Conservation (phyloP, 1,284 basidiomycete genomes). For the Irpex sp. region DNA sequence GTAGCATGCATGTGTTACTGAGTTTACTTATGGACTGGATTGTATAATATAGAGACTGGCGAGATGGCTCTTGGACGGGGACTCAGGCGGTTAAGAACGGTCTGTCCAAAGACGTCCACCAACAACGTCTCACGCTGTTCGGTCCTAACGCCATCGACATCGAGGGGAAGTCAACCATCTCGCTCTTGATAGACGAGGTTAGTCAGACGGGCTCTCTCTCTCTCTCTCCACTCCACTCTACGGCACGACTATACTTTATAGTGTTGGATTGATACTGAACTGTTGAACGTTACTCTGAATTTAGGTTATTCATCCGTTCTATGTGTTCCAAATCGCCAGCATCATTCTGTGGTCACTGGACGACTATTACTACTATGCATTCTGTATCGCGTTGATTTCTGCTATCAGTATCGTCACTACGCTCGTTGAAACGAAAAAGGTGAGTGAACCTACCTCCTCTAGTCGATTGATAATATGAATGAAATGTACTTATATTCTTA, state of each 20-base stretch:
- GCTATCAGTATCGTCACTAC: conserved; percentile 83
- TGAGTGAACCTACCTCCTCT: conserved; percentile 19
- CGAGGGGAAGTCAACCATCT: conserved; percentile 77
- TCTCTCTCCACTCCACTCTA: too few species aligned
- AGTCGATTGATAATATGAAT: too few species aligned
- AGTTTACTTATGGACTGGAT: background rate
- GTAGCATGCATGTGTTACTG: background rate
- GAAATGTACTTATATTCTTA: conserved; percentile 23
- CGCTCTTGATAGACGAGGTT: conserved; percentile 89
- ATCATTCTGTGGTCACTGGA: conserved; percentile 93
- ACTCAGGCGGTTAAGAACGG: conserved; percentile 61
- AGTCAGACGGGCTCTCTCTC: background rate
- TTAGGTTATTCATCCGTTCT: conserved; percentile 91
- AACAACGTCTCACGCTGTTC: conserved; percentile 74
- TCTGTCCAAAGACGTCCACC: conserved; percentile 45
- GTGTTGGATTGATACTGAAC: too few species aligned
- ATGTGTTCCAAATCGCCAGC: conserved; percentile 97
- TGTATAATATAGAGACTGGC: conserved; percentile 72
- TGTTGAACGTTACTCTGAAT: too few species aligned
- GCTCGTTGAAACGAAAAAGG: conserved; percentile 89
- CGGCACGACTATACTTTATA: too few species aligned
- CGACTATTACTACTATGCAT: conserved; percentile 96
- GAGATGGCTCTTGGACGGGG: conserved; percentile 77
- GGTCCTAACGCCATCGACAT: conserved; percentile 91
- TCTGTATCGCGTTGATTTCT: conserved; percentile 94